Evolutionary conservation across 208 protist genomes (phyloP), one percentile per base, ranked within the genome.

Genomic region (Leishmania tarentolae): DNA sequence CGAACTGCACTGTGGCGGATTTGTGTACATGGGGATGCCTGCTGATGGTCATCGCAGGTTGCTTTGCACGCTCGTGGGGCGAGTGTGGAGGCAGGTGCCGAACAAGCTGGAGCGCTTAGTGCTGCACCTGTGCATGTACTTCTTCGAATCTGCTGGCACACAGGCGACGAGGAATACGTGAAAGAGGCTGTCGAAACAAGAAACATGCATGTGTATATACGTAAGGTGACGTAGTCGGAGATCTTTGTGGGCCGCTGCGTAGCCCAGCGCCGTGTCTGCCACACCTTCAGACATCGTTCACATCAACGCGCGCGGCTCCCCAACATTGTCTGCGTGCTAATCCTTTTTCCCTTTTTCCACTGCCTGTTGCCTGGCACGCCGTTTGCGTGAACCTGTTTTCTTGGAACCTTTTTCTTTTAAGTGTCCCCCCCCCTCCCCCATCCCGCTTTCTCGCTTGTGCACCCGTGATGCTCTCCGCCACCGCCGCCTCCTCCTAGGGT

Each of bases 11-110:
- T 79, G 83, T 75, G 74, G 75, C 2, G 86, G 82, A 47, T 66
- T 93, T 5, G 75, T 90, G 19, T 93, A 86, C 69, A 82, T 92
- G 66, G 80, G 87, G 79, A 75, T 95, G 72, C 92, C 92, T 3
- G 68, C 68, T 3, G 90, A 90, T 21, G 92, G 92, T 15, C 92
- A 95, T 75, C 59, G 94, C 40, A 90, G 90, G 21, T 95, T 92
- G 56, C 52, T 95, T 95, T 35, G 79, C 78, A 28, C 66, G 68
- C 59, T 89, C 90, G 24, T 81, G 84, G 37, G 28, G 53, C 2
- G 86, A 89, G 79, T 71, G 79, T 71, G 72, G 74, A 8, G 24
- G 31, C 74, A 82, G 42, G 40, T 46, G 8, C 75, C 81, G 68
- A 92, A 90, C 81, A 80, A 78, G 46, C 87, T 90, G 88, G 88